phyloP scores from a whole-genome alignment of 257 asterid species.

The Solanum pennellii region DNA sequence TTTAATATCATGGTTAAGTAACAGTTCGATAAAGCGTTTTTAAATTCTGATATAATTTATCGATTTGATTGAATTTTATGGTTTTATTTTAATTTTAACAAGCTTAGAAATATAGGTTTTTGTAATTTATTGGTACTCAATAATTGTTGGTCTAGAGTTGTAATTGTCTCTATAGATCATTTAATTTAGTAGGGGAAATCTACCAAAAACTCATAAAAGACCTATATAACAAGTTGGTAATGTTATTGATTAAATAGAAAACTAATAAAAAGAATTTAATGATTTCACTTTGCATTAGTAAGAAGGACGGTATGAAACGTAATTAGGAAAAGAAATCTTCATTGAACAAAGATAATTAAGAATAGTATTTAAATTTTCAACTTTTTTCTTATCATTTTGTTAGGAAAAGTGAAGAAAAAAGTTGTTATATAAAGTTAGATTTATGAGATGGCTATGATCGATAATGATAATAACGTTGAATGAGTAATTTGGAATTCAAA shows the following conservation, averaged over 20 bases:
- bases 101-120: not conserved
- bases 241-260: not conserved
- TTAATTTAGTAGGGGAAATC: not conserved
- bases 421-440: not conserved
- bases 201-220: not conserved
- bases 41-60: not conserved
- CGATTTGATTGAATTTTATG: not conserved
- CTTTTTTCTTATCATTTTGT: not conserved
- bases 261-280: not conserved
- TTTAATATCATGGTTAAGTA: not conserved
- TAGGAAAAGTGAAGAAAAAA: not conserved
- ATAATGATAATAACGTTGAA: not conserved
- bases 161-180: not conserved
- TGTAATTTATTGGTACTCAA: not conserved
- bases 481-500: slow-evolving; percentile 1
- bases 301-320: not conserved
- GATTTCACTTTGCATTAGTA: not conserved
- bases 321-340: not conserved
- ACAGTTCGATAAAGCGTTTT: accelerated
- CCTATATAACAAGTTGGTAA: not conserved
- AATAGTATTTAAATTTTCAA: not conserved
- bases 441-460: not conserved
- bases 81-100: not conserved
- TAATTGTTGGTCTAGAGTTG: not conserved
- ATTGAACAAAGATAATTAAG: not conserved